A percentile compares a stretch with the other conserved stretches of the same genome.
Evolutionary conservation across 768 basidiomycete genomes (phyloP).

Genomic region (Lactarius hatsudake): DNA sequence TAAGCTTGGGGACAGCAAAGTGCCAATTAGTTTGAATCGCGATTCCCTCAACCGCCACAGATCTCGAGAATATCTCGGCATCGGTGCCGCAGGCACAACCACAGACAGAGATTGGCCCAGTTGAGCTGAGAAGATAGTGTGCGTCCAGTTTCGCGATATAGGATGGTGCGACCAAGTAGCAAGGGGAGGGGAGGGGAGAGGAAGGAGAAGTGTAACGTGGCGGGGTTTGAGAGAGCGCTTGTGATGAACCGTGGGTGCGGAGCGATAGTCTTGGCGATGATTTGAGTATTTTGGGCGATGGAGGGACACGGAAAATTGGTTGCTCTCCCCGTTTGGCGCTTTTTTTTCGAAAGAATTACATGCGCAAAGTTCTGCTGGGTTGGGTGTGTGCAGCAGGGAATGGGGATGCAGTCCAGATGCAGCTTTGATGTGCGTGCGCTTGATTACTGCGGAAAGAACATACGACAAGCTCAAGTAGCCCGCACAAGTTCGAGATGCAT

Average conservation of each 20-base stretch:
- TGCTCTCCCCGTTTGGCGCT: not conserved
- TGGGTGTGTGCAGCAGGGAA: not conserved
- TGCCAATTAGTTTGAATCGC: not conserved
- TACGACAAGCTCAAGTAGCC: too few relatives aligned
- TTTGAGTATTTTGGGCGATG: not conserved
- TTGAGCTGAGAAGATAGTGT: too few relatives aligned
- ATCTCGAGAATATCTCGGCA: not conserved
- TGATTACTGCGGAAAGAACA: too few relatives aligned
- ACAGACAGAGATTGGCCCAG: too few relatives aligned
- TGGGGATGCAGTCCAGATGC: too few relatives aligned
- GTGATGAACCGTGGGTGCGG: too few relatives aligned
- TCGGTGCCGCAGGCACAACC: not conserved
- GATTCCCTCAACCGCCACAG: not conserved
- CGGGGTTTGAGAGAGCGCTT: too few relatives aligned
- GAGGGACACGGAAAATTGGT: not conserved
- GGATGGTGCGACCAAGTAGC: too few relatives aligned
- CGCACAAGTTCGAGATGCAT: not conserved
- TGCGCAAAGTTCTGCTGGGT: not conserved
- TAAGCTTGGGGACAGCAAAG: not conserved
- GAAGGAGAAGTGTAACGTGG: too few relatives aligned
- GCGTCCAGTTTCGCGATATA: too few relatives aligned
- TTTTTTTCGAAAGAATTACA: not conserved
- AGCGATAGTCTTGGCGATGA: too few relatives aligned
- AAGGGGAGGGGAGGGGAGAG: not conserved
- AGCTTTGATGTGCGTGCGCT: too few relatives aligned